Conservation (phyloP, 495 filamentous ascomycete species). For the Neurospora sp. region DNA sequence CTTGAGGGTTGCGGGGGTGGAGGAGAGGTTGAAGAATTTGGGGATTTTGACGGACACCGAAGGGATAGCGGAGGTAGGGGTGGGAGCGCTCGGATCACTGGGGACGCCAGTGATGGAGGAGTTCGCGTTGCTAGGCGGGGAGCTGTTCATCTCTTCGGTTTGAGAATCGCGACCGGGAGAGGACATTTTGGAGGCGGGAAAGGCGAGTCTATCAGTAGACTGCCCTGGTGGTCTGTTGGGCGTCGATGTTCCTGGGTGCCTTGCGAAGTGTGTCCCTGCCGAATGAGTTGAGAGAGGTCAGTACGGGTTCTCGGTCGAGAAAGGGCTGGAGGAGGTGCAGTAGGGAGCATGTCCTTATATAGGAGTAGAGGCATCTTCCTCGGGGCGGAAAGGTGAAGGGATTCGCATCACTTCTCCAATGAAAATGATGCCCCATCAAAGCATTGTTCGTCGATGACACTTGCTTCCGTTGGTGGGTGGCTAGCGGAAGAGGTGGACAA, state of each 20-base stretch:
- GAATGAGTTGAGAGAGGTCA: neutral
- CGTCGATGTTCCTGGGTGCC: neutral
- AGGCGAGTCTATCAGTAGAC: neutral
- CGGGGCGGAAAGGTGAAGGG: neutral
- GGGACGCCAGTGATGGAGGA: neutral
- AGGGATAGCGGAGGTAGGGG: neutral
- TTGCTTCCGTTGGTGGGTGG: neutral
- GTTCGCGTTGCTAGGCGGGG: neutral
- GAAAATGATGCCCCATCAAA: neutral
- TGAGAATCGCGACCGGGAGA: neutral
- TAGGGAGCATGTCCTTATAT: neutral
- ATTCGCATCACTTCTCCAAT: neutral
- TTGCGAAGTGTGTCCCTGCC: neutral
- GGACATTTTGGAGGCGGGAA: neutral
- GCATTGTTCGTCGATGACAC: neutral
- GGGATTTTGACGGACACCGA: neutral
- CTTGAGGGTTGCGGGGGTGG: neutral
- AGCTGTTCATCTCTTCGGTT: neutral
- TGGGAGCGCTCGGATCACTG: neutral
- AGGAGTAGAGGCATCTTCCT: neutral
- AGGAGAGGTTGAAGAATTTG: neutral
- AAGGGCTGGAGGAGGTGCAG: neutral
- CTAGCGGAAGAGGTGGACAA: neutral
- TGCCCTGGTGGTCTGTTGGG: neutral
- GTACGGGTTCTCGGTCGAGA: neutral